phyloP scores from a whole-genome alignment of 1,284 basidiomycete species.

The Trichosporon asahii region DNA sequence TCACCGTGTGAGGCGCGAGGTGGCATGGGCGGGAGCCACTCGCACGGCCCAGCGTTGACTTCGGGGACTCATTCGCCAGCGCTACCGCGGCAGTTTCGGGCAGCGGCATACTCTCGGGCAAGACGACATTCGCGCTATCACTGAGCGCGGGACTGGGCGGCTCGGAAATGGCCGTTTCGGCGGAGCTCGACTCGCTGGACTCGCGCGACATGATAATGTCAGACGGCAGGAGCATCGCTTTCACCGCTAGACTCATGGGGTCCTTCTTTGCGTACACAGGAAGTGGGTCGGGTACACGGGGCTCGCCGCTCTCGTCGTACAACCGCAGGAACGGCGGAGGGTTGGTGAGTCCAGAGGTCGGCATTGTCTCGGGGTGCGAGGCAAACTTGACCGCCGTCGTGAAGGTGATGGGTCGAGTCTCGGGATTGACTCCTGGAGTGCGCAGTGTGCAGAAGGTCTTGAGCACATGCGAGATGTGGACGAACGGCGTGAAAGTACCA shows the following conservation, averaged over 20 bases:
- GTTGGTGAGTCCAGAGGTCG: background rate
- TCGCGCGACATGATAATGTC: background rate
- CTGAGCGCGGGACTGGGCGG: background rate
- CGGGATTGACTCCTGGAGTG: background rate
- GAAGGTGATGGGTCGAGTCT: background rate
- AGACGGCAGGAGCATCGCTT: background rate
- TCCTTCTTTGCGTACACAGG: background rate
- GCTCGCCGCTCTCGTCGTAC: constrained; percentile 3
- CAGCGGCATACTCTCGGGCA: background rate
- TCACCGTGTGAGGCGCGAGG: background rate
- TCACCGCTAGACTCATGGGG: background rate
- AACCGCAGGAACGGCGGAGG: constrained; percentile 1
- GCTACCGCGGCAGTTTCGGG: background rate
- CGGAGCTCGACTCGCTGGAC: background rate
- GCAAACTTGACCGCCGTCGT: background rate
- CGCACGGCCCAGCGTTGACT: background rate
- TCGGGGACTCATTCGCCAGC: background rate
- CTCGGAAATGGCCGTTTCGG: background rate
- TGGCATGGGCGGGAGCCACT: background rate
- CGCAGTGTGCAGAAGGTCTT: constrained; percentile 1
- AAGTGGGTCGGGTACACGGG: background rate
- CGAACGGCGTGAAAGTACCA: background rate
- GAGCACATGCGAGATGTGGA: background rate
- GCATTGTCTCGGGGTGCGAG: background rate
- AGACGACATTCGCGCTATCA: background rate